A percentile compares a stretch with the other conserved stretches of the same genome.
phyloP scores from a whole-genome alignment of 345 rosid genomes.

The Nasturtium officinale region DNA sequence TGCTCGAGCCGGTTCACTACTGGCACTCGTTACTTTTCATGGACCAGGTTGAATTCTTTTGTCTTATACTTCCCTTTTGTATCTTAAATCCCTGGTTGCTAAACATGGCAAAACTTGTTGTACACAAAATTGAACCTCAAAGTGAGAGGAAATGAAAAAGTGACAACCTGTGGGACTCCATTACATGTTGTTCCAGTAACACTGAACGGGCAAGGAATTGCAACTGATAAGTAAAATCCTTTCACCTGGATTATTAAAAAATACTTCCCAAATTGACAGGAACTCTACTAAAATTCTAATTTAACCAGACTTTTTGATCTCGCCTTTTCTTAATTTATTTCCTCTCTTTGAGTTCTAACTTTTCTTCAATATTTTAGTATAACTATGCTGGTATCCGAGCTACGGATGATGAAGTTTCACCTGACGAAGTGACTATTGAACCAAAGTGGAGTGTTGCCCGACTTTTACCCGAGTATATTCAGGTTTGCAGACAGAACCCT shows the following conservation, averaged over 20 bases:
- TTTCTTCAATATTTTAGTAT: conserved; percentile 52
- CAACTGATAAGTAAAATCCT: conserved; percentile 6
- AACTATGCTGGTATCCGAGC: conserved; percentile 89
- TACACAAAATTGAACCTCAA: conserved; percentile 23
- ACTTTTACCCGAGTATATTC: conserved; percentile 75
- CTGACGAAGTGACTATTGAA: conserved; percentile 71
- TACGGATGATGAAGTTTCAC: conserved; percentile 53
- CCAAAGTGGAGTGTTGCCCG: conserved; percentile 89
- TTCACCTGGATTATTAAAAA: conserved; percentile 15
- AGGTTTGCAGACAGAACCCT: conserved; percentile 48
- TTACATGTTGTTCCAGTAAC: conserved; percentile 26
- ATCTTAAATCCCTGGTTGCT: conserved; percentile 4
- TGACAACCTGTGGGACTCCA: conserved; percentile 19
- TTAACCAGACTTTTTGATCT: conserved; percentile 20
- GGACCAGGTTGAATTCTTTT: conserved; percentile 72
- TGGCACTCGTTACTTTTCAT: conserved; percentile 94
- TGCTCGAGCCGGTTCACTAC: conserved; percentile 77
- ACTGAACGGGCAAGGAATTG: conserved; percentile 2
- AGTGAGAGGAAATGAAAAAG: conserved; percentile 6
- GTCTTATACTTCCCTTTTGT: conserved; percentile 8
- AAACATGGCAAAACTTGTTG: conserved; percentile 10
- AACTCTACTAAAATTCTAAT: conserved; percentile 4
- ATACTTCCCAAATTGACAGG: conserved; percentile 19
- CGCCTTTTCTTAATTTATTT: background rate
- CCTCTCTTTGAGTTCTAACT: conserved; percentile 8